Base-by-base conservation (phyloP, 768 basidiomycete genomes). In the Clitopilus hobsonii region DNA sequence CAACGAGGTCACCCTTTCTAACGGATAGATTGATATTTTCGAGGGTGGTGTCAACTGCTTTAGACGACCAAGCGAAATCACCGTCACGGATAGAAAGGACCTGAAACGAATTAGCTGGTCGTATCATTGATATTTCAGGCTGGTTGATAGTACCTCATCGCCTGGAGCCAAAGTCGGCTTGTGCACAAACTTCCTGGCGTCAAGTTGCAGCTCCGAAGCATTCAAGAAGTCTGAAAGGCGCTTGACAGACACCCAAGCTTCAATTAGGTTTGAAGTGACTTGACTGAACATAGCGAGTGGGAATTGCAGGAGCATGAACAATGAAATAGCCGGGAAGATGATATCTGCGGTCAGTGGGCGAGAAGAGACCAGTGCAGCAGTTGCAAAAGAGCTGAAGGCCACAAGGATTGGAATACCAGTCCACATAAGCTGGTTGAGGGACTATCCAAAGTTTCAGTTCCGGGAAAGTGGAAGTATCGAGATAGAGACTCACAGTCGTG, bases 261-360 rank as follows among this genome's bases (percentile, higher is more conserved):
- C 91, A 58, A 97, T 88, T 60, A 93, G 80, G 65, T 88, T 90
- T 23, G 87, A 85, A 0, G 83, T 88, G 8, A 92, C 84, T 69
- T 83, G 80, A 57, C 80, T 77, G 61, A 88, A 83, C 89, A 92
- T 89, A 2, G 82, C 88, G 22, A 95, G 74, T 1, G 93, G 93
- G 71, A 94, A 94, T 55, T 88, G 85, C 26, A 96, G 73, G 0
- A 96, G 75, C 83, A 91, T 86, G 73, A 94, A 95, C 26, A 95
- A 71, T 0, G 91, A 88, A 58, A 98, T 94, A 0, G 91, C 86
- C n/a, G 96, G 96, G 79, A 98, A 98, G 59, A 98, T 95, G 51
- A 93, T 74, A 58, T 97, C 94, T 0, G 89, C 83, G 0, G 96
- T 98, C 1, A 98, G 69, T 3, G 94, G 91, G 25, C 67, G 77